phyloP scores from a whole-genome alignment of 2,329 filamentous ascomycete species.

The Ramularia endophylla region DNA sequence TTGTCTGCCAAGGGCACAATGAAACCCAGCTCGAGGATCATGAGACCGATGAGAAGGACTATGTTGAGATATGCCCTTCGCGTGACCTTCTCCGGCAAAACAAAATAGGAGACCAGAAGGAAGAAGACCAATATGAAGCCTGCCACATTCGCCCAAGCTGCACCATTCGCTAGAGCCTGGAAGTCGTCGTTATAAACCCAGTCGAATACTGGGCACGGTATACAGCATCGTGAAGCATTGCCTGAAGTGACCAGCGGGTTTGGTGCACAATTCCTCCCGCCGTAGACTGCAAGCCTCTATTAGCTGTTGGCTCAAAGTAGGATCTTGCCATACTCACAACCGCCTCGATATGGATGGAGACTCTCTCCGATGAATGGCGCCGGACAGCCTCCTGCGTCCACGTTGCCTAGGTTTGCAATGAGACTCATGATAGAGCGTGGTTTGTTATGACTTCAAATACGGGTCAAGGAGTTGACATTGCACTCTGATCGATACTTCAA shows the following conservation, averaged over 20 bases:
- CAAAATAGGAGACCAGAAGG: slow-evolving; percentile 67
- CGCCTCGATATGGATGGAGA: slow-evolving; percentile 18
- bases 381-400: slow-evolving; percentile 23
- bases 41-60: slow-evolving; percentile 63
- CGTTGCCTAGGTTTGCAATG: slow-evolving; percentile 11
- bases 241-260: slow-evolving; percentile 18
- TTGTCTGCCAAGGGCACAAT: slow-evolving; percentile 70
- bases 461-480: no score
- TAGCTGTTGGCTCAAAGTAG: not conserved
- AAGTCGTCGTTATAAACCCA: slow-evolving; percentile 58
- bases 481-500: no score
- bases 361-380: slow-evolving; percentile 23
- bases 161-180: slow-evolving; percentile 53
- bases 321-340: slow-evolving; percentile 17
- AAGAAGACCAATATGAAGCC: slow-evolving; percentile 66
- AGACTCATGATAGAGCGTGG: not conserved
- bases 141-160: slow-evolving; percentile 74
- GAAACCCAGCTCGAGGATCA: slow-evolving; percentile 76
- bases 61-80: slow-evolving; percentile 81
- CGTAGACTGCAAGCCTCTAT: slow-evolving; percentile 8
- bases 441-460: no score
- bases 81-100: slow-evolving; percentile 73
- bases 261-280: slow-evolving; percentile 22
- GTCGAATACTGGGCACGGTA: slow-evolving; percentile 76
- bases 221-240: slow-evolving; percentile 54